phyloP scores from a whole-genome alignment of 441 rosid genomes.

The Pelargonium myrrhifolium region DNA sequence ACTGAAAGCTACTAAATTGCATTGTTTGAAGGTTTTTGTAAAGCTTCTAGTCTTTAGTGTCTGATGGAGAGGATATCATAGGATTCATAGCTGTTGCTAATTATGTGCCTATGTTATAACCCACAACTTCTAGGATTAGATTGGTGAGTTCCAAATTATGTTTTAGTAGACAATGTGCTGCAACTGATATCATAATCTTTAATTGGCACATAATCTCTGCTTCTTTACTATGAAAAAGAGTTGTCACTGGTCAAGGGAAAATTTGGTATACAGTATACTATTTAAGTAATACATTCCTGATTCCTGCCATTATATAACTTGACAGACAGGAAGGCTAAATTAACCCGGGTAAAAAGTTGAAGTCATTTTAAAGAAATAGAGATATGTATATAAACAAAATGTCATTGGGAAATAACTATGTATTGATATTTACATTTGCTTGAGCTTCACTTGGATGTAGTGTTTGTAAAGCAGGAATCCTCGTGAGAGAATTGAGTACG shows the following conservation, averaged over 20 bases:
- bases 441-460: too few relatives aligned
- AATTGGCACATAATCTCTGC: not conserved
- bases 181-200: not conserved
- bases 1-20: too few relatives aligned
- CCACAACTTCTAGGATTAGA: not conserved
- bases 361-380: too few relatives aligned
- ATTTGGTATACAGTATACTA: not conserved
- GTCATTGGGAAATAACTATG: too few relatives aligned
- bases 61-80: too few relatives aligned
- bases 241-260: not conserved
- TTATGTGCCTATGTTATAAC: not conserved
- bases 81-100: too few relatives aligned
- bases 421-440: not conserved
- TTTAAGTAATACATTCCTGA: not conserved
- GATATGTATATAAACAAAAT: too few relatives aligned
- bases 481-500: too few relatives aligned
- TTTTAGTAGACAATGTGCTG: not conserved
- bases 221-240: not conserved
- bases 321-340: not conserved
- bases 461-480: too few relatives aligned
- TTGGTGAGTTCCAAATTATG: not conserved
- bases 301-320: not conserved
- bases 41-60: not conserved
- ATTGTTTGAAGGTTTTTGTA: too few relatives aligned
- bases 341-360: not conserved